These are phyloP conservation scores for Erodium maritimum DNA, from an alignment of 345 rosid species.

Conservation along the genomic window DNA sequence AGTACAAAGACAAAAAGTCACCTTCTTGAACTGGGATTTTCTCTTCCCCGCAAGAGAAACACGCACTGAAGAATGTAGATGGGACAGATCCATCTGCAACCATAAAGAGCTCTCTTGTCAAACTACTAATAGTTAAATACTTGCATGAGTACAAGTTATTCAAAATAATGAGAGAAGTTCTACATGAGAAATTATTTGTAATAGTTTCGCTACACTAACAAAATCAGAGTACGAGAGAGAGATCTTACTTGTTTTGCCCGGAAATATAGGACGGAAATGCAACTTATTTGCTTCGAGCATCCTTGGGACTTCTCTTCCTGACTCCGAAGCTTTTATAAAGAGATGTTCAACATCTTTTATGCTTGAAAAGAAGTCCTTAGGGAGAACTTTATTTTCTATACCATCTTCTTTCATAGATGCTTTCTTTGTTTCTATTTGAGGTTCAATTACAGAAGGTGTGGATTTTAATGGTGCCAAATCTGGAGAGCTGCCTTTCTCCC, in stretches of 20 bases:
- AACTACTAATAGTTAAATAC: slow-evolving; percentile 1
- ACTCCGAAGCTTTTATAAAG: slow-evolving; percentile 75
- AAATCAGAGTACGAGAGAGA: slow-evolving; percentile 12
- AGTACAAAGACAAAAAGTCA: too few species aligned
- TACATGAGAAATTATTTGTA: too few species aligned
- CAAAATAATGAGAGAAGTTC: too few species aligned
- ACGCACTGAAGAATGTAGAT: slow-evolving; percentile 52
- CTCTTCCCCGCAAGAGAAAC: slow-evolving; percentile 83
- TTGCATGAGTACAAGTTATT: neutral
- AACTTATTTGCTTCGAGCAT: slow-evolving; percentile 91
- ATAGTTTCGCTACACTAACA: too few species aligned
- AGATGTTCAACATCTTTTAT: slow-evolving; percentile 69
- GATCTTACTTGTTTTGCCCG: slow-evolving; percentile 46
- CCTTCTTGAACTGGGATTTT: slow-evolving; percentile 60
- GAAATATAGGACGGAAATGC: slow-evolving; percentile 57
- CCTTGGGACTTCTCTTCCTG: slow-evolving; percentile 92
- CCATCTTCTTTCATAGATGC: slow-evolving; percentile 34
- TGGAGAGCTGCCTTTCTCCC: slow-evolving; percentile 49
- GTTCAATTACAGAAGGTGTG: slow-evolving; percentile 21
- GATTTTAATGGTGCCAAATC: slow-evolving; percentile 48
- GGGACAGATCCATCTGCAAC: slow-evolving; percentile 41
- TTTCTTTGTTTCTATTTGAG: slow-evolving; percentile 26
- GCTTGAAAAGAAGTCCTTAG: slow-evolving; percentile 75
- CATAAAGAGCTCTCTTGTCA: neutral
- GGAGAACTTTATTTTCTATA: slow-evolving; percentile 41